These are phyloP conservation scores for Sporothrix sp. DNA, from an alignment of 2,329 filamentous ascomycete genomes.

Conservation along the genomic window DNA sequence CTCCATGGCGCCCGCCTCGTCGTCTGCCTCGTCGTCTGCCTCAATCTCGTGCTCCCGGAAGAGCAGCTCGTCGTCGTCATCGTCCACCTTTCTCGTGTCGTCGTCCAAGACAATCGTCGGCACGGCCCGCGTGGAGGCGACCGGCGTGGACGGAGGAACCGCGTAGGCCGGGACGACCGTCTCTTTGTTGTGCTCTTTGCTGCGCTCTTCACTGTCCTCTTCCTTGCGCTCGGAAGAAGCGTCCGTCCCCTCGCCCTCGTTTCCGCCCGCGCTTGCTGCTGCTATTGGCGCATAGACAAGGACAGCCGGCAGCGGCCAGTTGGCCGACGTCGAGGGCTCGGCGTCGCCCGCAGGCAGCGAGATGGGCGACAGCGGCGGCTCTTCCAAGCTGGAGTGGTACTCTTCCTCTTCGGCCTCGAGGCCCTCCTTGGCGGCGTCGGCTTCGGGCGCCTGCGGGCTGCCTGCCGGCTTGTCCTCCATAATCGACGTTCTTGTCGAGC, in stretches of 20 bases:
- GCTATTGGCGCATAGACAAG: neutral
- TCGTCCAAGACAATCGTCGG: neutral
- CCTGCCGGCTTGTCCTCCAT: neutral
- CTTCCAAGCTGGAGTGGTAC: neutral
- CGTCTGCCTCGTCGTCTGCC: too few relatives aligned
- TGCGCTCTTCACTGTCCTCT: neutral
- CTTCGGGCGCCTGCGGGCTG: too few relatives aligned
- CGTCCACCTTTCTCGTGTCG: neutral
- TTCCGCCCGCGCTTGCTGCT: neutral
- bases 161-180: neutral
- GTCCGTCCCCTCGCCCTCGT: too few relatives aligned
- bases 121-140: neutral
- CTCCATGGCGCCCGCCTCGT: too few relatives aligned
- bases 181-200: neutral
- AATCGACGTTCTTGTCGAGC: neutral
- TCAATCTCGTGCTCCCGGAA: too few relatives aligned
- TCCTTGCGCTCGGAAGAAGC: too few relatives aligned
- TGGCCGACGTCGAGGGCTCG: slow-evolving; percentile 12
- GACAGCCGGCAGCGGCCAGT: slow-evolving; percentile 17
- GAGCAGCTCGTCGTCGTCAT: neutral
- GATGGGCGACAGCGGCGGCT: slow-evolving; percentile 1
- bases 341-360: neutral
- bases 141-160: neutral
- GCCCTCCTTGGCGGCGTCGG: neutral
- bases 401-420: neutral